phyloP scores from a whole-genome alignment of 2,329 filamentous ascomycete genomes.

The Paradendryphiella salina region DNA sequence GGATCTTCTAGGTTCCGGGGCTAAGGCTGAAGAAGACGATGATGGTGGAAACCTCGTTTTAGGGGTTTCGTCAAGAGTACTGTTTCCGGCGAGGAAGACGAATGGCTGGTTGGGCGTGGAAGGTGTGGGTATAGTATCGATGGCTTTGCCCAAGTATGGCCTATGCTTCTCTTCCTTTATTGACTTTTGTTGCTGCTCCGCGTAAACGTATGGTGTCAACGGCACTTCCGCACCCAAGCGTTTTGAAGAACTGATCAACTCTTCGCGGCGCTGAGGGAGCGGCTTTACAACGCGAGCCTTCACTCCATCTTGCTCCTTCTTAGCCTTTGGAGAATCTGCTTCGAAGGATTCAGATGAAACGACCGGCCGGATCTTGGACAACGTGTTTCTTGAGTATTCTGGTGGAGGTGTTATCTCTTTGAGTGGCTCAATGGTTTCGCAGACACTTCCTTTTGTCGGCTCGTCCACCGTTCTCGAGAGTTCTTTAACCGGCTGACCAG shows the following conservation, averaged over 20 bases:
- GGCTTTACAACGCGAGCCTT: background rate
- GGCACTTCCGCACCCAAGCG: background rate
- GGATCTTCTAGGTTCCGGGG: background rate
- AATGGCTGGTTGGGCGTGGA: background rate
- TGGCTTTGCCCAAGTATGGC: background rate
- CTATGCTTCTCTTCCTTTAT: background rate
- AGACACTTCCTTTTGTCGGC: background rate
- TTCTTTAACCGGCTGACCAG: background rate
- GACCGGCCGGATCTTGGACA: background rate
- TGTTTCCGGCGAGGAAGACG: background rate
- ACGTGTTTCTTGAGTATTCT: background rate
- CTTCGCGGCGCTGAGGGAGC: background rate
- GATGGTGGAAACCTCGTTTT: background rate
- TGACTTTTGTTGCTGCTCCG: background rate
- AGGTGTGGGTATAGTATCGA: background rate
- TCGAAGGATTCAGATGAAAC: background rate
- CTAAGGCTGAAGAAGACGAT: background rate
- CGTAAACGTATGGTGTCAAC: background rate
- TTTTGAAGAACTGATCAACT: background rate
- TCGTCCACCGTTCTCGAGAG: background rate
- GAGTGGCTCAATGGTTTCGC: background rate
- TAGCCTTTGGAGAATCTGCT: background rate
- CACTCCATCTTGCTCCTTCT: background rate
- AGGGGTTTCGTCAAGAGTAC: no score
- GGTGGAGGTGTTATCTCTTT: constrained; percentile 2